Evolutionary conservation across 129 eudicot genomes (phyloP).

Genomic region (Helianthus annuus): HanXRQr2.0-SUNRISE NC_035441.2:110639623-110640122

Average conservation of each 20-base stretch:
- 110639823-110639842: constrained; percentile 56
- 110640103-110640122: no score
- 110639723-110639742: constrained; percentile 40
- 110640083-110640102: no score
- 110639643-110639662: constrained; percentile 22
- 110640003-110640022: not conserved
- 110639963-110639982: no score
- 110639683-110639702: constrained; percentile 55
- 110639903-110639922: not conserved
- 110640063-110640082: no score
- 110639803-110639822: constrained; percentile 46
- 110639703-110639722: constrained; percentile 39
- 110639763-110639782: constrained; percentile 38
- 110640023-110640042: not conserved
- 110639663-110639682: constrained; percentile 39
- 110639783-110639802: constrained; percentile 39
- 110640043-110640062: no score
- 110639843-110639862: constrained; percentile 48
- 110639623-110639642: constrained; percentile 25
- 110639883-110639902: not conserved
- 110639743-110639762: constrained; percentile 41
- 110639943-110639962: not conserved
- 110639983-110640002: not conserved
- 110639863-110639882: constrained; percentile 23
- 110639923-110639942: constrained; percentile 3